Base-by-base conservation (phyloP, 2,329 filamentous ascomycete species). In the Cercospora citrullina region DNA sequence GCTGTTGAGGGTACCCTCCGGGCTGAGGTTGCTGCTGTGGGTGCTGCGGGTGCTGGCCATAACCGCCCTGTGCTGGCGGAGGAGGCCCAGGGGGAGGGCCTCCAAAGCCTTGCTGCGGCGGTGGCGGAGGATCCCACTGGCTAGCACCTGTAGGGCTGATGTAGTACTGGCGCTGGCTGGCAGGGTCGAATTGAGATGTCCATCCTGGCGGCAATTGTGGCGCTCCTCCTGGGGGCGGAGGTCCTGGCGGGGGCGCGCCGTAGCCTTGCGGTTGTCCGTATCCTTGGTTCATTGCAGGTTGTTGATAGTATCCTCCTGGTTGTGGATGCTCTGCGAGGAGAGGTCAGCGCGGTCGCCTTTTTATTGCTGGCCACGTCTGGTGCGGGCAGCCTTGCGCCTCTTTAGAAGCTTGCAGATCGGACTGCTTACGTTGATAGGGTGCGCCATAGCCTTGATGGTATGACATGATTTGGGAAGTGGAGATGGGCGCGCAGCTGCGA, bases 11-110 rank as follows among this genome's bases (percentile, higher is more conserved):
- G 21, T 71, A 70, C 9, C 66, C 65, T 21, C 68, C 68, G 10
- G 51, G 64, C 30, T 53, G 60, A 57, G 53, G 21, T 4, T 33
- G 31, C 48, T 68, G 66, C 33, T 71, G 66, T 28, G 67, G 67
- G 23, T 67, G 61, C 6, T 67, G 72, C 23, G 67, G 67, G 23
- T 67, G 61, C 4, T 67, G 72, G 31, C 60, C 63, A 33, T 65
- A 65, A 12, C 68, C 68, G 23, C 65, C 72, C 23, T 73, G 72
- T 26, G 71, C 69, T 48, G 69, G 70, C 16, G 72, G 73, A 8
- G 71, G 73, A 10, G 65, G 63, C 18, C 70, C 70, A 14, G 70
- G 71, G 14, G 74, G 71, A 9, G 75, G 73, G 16, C 61, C 64
- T 28, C 71, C 71, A 21, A 68, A 72, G 18, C 69, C 69, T 36